Evolutionary conservation across 495 filamentous ascomycete species (phyloP).

Genomic region (Tirmania nivea): DNA sequence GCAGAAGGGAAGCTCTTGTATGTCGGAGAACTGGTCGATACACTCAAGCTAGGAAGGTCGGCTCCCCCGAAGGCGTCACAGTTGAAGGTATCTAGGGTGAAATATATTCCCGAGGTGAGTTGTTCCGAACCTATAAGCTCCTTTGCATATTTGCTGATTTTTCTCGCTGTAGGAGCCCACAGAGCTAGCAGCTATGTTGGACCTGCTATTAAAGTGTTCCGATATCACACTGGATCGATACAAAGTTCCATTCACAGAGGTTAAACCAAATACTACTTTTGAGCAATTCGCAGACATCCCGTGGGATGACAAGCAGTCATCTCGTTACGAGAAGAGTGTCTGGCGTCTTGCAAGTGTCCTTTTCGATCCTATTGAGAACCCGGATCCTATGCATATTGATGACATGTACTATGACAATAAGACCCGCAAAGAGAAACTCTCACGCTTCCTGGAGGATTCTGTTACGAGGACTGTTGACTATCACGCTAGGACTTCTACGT

Average conservation of each 20-base stretch:
- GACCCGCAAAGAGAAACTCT: constrained; percentile 30
- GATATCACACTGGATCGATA: constrained; percentile 20
- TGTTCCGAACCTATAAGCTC: not conserved
- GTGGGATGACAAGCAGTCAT: constrained; percentile 11
- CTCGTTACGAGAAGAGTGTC: constrained; percentile 35
- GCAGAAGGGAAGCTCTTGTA: constrained; percentile 51
- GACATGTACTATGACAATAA: constrained; percentile 19
- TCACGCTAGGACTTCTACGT: constrained; percentile 29
- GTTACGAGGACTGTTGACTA: constrained; percentile 34
- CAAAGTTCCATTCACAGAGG: constrained; percentile 28
- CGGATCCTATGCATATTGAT: constrained; percentile 26
- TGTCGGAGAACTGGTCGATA: constrained; percentile 16
- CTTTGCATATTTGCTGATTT: not conserved
- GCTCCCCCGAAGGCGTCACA: not conserved
- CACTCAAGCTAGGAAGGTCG: not conserved
- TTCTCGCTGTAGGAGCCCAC: not conserved
- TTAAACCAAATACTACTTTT: constrained; percentile 9
- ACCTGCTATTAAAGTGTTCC: not conserved
- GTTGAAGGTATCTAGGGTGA: not conserved
- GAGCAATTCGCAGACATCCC: constrained; percentile 11
- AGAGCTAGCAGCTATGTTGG: too few species aligned
- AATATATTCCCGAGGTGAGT: not conserved
- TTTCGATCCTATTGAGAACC: constrained; percentile 42
- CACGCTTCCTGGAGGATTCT: constrained; percentile 38
- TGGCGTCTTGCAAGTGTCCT: constrained; percentile 70